A percentile compares a stretch with the other conserved stretches of the same genome.
Conservation (phyloP, 1,284 basidiomycete species). For the Earliella scabrosa region DNA sequence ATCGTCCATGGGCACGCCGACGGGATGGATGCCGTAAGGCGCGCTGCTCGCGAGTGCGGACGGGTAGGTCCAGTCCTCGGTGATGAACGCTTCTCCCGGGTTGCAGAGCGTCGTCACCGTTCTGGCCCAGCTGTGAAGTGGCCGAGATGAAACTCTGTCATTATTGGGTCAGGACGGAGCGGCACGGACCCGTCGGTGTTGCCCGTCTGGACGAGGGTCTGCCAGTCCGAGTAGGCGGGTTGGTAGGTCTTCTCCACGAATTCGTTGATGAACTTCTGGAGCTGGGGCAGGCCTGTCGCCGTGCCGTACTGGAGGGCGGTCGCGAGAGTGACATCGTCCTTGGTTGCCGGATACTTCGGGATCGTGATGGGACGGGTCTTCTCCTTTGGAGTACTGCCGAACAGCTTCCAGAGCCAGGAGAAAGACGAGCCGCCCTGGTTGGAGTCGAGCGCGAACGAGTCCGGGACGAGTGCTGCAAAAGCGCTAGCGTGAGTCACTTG, state of each 20-base stretch:
- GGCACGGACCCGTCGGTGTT: slow-evolving; percentile 72
- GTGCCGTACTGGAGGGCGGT: slow-evolving; percentile 77
- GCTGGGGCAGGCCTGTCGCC: slow-evolving; percentile 55
- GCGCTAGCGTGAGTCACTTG: slow-evolving; percentile 7
- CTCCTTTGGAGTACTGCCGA: slow-evolving; percentile 47
- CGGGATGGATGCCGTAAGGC: slow-evolving; percentile 54
- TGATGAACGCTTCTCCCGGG: slow-evolving; percentile 72
- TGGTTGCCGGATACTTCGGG: slow-evolving; percentile 57
- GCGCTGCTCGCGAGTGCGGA: slow-evolving; percentile 46
- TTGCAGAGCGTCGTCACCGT: slow-evolving; percentile 65
- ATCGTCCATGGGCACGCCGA: slow-evolving; percentile 73
- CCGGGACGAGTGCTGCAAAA: slow-evolving; percentile 38
- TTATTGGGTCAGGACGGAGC: slow-evolving; percentile 1
- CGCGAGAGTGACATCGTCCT: slow-evolving; percentile 65
- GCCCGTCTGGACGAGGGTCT: slow-evolving; percentile 67
- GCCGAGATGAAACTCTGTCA: neutral
- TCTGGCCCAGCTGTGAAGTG: slow-evolving; percentile 51
- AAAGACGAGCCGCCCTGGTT: slow-evolving; percentile 41
- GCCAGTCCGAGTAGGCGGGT: slow-evolving; percentile 73
- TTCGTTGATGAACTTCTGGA: slow-evolving; percentile 58
- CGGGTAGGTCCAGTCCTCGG: slow-evolving; percentile 77
- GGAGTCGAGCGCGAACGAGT: slow-evolving; percentile 39
- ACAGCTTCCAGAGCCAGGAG: slow-evolving; percentile 71
- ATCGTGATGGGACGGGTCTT: slow-evolving; percentile 58
- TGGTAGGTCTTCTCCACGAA: slow-evolving; percentile 68